Evolutionary conservation across 2,329 filamentous ascomycete species (phyloP), one percentile per base, ranked within the genome.

Genomic region (Aspergillus ustus): DNA sequence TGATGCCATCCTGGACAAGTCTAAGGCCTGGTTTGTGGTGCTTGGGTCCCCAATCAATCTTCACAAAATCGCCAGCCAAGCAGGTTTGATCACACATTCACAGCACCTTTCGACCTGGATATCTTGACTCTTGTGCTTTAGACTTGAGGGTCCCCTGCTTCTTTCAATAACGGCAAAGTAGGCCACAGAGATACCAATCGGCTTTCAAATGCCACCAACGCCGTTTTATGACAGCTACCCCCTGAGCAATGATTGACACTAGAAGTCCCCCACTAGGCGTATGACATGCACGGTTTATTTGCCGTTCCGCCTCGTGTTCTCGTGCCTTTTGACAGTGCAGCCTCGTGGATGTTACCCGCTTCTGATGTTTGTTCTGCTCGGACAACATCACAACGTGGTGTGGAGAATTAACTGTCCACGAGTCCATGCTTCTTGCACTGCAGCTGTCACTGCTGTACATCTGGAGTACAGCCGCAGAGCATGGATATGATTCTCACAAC

Each of bases 341-440:
- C 40, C 49, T 48, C 49, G 53, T 52, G 43, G 37, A 19, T 50
- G 49, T 43, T 53, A 52, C 28, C 19, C 55, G 25, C 19, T 56
- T 37, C 9, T 1, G 15, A 51, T 48, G 19, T 40, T 52, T 50
- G 11, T 59, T 51, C 20, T 53, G 46, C 46, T 44, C 46, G 17
- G 34, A 37, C 46, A 45, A 13, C 37, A 43, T 46, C 59, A 45
- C 59, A 66, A 66, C 65, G 60, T 67, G 60, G 62, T 62, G 55
- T 46, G 28, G 44, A 54, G 48, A 63, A 52, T 53, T 57, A 48
- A 45, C 51, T 45, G 37, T 59, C 59, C 61, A 63, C 48, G 50
- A 60, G 57, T 54, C 59, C 64, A 34, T 49, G 44, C 44, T 55
- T 55, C 62, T 55, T 61, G 60, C 54, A 64, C 49, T 61, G 60